Base-by-base conservation (phyloP, 2,329 filamentous ascomycete species). In the Phyllosticta capitalensis region DNA sequence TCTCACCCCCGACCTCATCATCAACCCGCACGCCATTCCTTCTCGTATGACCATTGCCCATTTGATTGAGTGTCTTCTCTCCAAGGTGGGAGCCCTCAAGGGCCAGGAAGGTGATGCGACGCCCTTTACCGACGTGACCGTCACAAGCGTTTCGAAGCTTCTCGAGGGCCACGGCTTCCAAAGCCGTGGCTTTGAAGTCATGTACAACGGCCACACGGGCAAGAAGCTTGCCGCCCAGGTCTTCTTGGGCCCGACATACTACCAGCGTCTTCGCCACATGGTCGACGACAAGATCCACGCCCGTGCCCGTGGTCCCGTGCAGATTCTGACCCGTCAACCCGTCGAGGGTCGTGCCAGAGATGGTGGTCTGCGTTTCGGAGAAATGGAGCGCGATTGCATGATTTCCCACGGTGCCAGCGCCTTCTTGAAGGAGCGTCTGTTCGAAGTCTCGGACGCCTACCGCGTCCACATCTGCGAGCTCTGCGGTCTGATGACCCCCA, bases 371-470 rank as follows among this genome's bases (percentile, higher is more conserved):
- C 92, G 95, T 72, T 99, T 99, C 84, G 94, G 94, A 86, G 94
- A 99, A 81, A 99, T 99, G 94, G 95, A 99, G 77, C 92, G 95
- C 79, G 95, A 99, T 84, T 99, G 94, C 74, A 99, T 99, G 94
- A 99, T 99, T 79, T 91, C 95, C n/a, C 95, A 99, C 73, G 94
- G 94, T 72, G 94, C 95, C 3, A 92, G 90, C 58, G 88, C 92
- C 1, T 99, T 99, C 83, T 78, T 99, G 71, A 99, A 99, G 78
- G 94, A 99, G 80, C 85, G 94, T 69, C 78, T 99, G 61, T 96
- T 99, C 69, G 92, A 97, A 73, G 94, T 99, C 55, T 96, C 90
- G 57, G 94, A 99, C 78, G 92, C 94, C 45, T 99, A 97, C 83
- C 83, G 92, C 74, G 94, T 99, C 61, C 94, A 99, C 75, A 88